These are phyloP conservation scores for Candida taoyuanica DNA, from an alignment of 805 yeast species.

Conservation along the genomic window DNA sequence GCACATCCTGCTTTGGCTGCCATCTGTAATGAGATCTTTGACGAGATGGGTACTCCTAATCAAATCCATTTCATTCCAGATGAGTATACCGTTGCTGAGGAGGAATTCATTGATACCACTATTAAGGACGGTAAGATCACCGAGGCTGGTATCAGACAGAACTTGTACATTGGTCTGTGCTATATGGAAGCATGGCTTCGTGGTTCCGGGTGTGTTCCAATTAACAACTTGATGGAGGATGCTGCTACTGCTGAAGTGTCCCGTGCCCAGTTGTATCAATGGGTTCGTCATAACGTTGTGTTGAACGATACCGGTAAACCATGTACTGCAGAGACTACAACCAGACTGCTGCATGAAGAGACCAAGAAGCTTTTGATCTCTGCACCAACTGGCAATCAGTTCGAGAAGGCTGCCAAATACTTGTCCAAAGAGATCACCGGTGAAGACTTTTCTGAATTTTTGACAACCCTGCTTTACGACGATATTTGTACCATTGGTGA, in stretches of 20 bases:
- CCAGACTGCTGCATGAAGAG: constrained; percentile 56
- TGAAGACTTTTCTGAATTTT: constrained; percentile 67
- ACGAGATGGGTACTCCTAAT: constrained; percentile 80
- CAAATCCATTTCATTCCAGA: constrained; percentile 52
- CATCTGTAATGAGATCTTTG: constrained; percentile 66
- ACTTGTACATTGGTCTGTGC: constrained; percentile 69
- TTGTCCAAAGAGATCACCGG: constrained; percentile 70
- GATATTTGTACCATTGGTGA: constrained; percentile 38
- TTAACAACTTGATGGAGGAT: constrained; percentile 82
- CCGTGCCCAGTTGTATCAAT: constrained; percentile 75
- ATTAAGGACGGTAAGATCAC: constrained; percentile 63
- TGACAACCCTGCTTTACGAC: constrained; percentile 71
- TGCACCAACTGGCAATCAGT: constrained; percentile 49
- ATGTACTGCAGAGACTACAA: constrained; percentile 57
- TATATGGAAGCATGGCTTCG: constrained; percentile 86
- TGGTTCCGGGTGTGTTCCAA: constrained; percentile 82
- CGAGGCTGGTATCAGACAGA: constrained; percentile 63
- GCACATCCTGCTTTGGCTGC: constrained; percentile 82
- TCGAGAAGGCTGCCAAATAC: constrained; percentile 61
- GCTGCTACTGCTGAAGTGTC: constrained; percentile 90
- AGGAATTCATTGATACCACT: constrained; percentile 59
- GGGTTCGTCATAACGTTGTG: constrained; percentile 68
- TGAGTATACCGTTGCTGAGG: constrained; percentile 50
- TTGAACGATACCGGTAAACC: constrained; percentile 53
- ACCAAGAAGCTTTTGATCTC: constrained; percentile 49